A percentile compares a stretch with the other conserved stretches of the same genome.
These are phyloP conservation scores for Xylariaceae sp. DNA, from an alignment of 2,329 filamentous ascomycete genomes.

Conservation along the genomic window DNA sequence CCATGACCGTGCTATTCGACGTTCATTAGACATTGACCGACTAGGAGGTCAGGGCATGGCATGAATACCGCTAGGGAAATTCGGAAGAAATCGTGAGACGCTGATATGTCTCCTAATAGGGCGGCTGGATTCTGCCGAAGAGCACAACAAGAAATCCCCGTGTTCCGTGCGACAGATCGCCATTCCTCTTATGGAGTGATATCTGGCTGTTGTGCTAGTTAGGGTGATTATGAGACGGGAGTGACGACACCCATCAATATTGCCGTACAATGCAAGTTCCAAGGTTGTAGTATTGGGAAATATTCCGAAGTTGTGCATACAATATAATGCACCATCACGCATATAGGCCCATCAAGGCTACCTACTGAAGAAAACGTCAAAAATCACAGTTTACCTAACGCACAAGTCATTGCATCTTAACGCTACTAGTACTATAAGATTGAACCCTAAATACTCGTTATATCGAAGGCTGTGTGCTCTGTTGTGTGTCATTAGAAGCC, in stretches of 20 bases:
- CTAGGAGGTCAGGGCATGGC: slow-evolving; percentile 14
- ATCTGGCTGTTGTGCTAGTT: slow-evolving; percentile 8
- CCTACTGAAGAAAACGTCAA: neutral
- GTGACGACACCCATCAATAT: slow-evolving; percentile 15
- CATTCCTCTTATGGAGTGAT: slow-evolving; percentile 15
- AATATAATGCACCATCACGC: slow-evolving; percentile 4
- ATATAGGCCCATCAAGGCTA: neutral
- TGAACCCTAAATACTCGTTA: slow-evolving; percentile 13
- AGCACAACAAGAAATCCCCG: slow-evolving; percentile 22
- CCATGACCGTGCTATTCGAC: slow-evolving; percentile 22
- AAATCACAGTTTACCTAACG: neutral
- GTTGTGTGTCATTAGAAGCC: slow-evolving; percentile 11
- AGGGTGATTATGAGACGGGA: slow-evolving; percentile 8
- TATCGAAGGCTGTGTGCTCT: slow-evolving; percentile 7
- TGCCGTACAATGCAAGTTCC: slow-evolving; percentile 14
- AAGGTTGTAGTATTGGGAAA: slow-evolving; percentile 12
- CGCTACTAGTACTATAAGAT: slow-evolving; percentile 10
- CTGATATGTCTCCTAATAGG: slow-evolving; percentile 32
- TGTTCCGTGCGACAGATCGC: slow-evolving; percentile 26
- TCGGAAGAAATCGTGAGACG: slow-evolving; percentile 32
- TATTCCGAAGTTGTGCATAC: neutral
- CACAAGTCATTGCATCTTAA: neutral
- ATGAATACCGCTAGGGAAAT: slow-evolving; percentile 33
- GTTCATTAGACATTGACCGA: slow-evolving; percentile 12
- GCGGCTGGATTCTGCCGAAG: slow-evolving; percentile 30